These are phyloP conservation scores for Apiotrichum sp. DNA, from an alignment of 1,284 basidiomycete genomes.

Conservation along the genomic window DNA sequence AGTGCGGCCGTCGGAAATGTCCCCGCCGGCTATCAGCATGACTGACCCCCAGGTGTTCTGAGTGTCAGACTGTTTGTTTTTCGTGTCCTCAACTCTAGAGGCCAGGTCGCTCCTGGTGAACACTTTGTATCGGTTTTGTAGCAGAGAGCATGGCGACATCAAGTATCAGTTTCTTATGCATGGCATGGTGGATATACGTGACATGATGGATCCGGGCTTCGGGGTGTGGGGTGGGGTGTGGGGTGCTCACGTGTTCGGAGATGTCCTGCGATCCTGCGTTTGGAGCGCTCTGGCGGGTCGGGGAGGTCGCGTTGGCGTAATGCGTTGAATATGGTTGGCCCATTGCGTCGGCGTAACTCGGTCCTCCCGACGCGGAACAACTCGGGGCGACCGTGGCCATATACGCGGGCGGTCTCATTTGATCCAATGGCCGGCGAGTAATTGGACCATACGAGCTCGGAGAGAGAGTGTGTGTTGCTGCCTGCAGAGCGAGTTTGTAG, in stretches of 20 bases:
- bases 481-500: no score
- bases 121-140: background rate
- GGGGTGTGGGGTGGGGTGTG: no score
- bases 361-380: background rate
- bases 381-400: background rate
- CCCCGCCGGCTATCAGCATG: background rate
- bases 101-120: background rate
- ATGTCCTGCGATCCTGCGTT: no score
- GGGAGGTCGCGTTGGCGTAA: background rate
- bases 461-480: no score
- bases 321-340: background rate
- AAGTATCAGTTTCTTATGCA: background rate
- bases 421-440: background rate
- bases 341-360: background rate
- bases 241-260: no score
- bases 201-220: no score
- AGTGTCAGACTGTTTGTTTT: background rate
- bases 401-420: background rate
- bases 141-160: background rate
- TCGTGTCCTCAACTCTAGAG: no score
- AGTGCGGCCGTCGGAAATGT: conserved; percentile 16
- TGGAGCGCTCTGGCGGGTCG: no score
- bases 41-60: background rate
- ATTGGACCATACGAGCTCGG: no score
- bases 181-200: no score